These are phyloP conservation scores for Podospora australis DNA, from an alignment of 495 filamentous ascomycete genomes.

Conservation along the genomic window DNA sequence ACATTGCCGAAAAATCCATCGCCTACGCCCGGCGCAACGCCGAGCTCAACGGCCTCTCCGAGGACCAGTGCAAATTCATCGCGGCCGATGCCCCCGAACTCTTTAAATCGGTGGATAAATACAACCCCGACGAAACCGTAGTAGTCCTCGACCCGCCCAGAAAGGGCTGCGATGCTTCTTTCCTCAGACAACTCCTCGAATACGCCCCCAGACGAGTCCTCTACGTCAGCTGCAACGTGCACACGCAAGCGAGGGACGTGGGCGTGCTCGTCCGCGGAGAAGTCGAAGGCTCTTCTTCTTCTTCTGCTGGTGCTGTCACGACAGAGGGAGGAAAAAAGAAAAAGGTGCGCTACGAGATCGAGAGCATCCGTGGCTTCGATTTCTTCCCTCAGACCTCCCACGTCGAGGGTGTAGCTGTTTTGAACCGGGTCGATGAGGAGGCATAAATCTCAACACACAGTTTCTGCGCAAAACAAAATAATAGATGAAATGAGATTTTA, in stretches of 20 bases:
- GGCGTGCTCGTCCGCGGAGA: conserved; percentile 68
- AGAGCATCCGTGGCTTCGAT: conserved; percentile 89
- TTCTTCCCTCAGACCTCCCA: conserved; percentile 98
- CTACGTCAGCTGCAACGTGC: conserved; percentile 96
- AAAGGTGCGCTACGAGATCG: conserved; percentile 69
- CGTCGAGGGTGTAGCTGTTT: conserved; percentile 87
- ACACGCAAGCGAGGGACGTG: conserved; percentile 92
- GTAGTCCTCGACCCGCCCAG: conserved; percentile 91
- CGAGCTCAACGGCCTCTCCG: conserved; percentile 59
- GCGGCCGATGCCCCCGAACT: conserved; percentile 76
- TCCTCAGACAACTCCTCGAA: conserved; percentile 69
- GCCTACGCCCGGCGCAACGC: conserved; percentile 70
- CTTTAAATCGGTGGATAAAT: conserved; percentile 61
- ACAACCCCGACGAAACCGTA: conserved; percentile 70
- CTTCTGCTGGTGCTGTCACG: conserved; percentile 1
- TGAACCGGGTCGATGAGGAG: conserved; percentile 47
- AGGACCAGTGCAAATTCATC: conserved; percentile 61
- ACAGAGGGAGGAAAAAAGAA: conserved; percentile 30
- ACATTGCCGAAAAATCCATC: conserved; percentile 63
- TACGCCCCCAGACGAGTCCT: conserved; percentile 73
- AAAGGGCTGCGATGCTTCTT: conserved; percentile 86
- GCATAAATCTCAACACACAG: background rate
- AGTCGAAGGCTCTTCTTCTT: conserved; percentile 16
- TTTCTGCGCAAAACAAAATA: too few relatives aligned
- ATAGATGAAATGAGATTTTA: too few relatives aligned